Percentiles rank a stretch among this genome's conserved stretches.
Evolutionary conservation across 257 asterid species (phyloP).

Genomic region (Asclepias syriaca): DNA sequence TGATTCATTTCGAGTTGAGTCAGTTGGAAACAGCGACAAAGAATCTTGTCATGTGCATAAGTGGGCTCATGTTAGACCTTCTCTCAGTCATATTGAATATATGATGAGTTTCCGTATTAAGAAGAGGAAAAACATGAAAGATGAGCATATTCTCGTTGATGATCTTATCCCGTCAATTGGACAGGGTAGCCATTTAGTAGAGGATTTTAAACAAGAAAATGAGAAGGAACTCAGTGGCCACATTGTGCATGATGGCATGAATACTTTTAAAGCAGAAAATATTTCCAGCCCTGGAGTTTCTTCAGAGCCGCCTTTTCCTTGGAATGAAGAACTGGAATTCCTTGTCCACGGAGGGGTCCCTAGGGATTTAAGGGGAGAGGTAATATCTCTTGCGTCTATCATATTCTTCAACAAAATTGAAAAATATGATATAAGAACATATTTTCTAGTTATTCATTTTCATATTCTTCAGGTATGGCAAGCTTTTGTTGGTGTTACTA

Average conservation of each 20-base stretch:
- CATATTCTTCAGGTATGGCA: constrained; percentile 86
- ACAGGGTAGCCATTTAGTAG: constrained; percentile 30
- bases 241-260: constrained; percentile 31
- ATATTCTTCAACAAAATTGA: background rate
- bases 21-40: constrained; percentile 24
- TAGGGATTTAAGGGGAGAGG: constrained; percentile 95
- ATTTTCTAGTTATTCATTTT: constrained; percentile 13
- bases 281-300: constrained; percentile 23
- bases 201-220: constrained; percentile 33
- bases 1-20: constrained; percentile 28
- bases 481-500: constrained; percentile 79
- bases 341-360: constrained; percentile 94
- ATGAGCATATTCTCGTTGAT: constrained; percentile 18
- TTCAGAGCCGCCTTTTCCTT: constrained; percentile 42
- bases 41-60: constrained; percentile 45
- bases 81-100: constrained; percentile 47
- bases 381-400: constrained; percentile 22
- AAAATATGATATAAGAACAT: background rate
- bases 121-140: constrained; percentile 37
- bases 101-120: constrained; percentile 66
- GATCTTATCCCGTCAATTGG: constrained; percentile 44
- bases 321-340: constrained; percentile 72
- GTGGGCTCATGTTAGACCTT: constrained; percentile 63
- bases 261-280: constrained; percentile 33
- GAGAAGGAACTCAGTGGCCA: constrained; percentile 31